Evolutionary conservation across 2,329 filamentous ascomycete species (phyloP), one percentile per base, ranked within the genome.

Genomic region (Calycina herbarum): DNA sequence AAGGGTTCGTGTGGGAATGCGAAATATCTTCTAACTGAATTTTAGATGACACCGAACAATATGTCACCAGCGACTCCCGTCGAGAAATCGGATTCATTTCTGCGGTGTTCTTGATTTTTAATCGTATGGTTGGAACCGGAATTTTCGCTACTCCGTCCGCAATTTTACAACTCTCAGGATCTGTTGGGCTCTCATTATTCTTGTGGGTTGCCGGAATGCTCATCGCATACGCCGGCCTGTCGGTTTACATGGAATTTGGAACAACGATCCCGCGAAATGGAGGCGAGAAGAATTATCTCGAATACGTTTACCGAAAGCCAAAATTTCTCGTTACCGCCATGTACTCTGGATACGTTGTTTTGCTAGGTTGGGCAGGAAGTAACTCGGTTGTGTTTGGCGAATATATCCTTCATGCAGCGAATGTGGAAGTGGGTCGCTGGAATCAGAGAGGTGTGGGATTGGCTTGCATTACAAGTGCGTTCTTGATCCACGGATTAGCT

Each of bases 381-480:
- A 91, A 91, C 76, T 89, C 85, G 0, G 85, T 91, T 68, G 83
- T 90, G 48, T 90, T 91, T 69, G 88, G 88, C 66, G 87, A 90
- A 74, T 91, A 91, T 76, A 86, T 91, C 64, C 81, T 91, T 1
- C 82, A 88, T 72, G 89, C 88, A 8, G 85, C 88, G 11, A 78
- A 86, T 13, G 81, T 86, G 27, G 83, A 90, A 69, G 85, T 88
- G 29, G 82, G 79, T 59, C 80, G 87, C 27, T 90, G 87, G 87
- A 89, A 90, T 75, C 86, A 90, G 77, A 82, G 89, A 48, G 87
- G 82, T 56, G 79, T 91, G 20, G 89, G 87, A 38, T 77, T 91
- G n/a, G 87, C 84, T 11, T 89, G 88, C 74, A 85, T 91, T 72
- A 89, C 87, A 0, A 75, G 80, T 0, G 87, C 87, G 1, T 90